Conservation (phyloP, 768 basidiomycete species). For the Exidia glandulosa region DNA sequence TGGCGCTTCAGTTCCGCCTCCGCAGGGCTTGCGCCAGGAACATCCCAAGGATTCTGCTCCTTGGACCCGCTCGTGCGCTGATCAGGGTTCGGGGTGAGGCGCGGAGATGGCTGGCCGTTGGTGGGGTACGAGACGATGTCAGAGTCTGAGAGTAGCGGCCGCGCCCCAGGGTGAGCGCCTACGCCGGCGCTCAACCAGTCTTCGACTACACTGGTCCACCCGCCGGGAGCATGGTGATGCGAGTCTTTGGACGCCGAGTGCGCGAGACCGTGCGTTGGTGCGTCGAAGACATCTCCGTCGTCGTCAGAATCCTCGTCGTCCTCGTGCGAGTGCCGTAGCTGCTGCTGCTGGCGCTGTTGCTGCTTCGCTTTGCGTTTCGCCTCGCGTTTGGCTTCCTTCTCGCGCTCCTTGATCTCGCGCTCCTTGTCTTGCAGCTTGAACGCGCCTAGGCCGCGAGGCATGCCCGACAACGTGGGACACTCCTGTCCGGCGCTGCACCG, state of each 20-base stretch:
- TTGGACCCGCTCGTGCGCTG: neutral
- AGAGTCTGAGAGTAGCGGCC: constrained; percentile 5
- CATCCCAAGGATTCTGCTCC: neutral
- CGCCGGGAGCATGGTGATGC: constrained; percentile 14
- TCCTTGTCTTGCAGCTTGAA: constrained; percentile 33
- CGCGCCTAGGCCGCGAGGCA: neutral
- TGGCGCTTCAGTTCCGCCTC: neutral
- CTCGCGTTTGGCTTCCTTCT: constrained; percentile 8
- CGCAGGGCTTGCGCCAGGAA: neutral
- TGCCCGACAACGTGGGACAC: constrained; percentile 71
- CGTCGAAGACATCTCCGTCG: neutral
- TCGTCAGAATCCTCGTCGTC: neutral
- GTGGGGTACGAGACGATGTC: neutral
- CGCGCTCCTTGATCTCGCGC: constrained; percentile 7
- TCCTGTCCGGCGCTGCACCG: constrained; percentile 55
- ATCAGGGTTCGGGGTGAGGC: neutral
- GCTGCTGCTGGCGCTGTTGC: no score
- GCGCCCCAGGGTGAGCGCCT: constrained; percentile 11
- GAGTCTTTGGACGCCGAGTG: constrained; percentile 22
- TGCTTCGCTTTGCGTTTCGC: constrained; percentile 32
- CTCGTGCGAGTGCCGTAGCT: no score
- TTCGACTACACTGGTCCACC: constrained; percentile 71
- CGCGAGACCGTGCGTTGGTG: constrained; percentile 15
- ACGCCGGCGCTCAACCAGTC: constrained; percentile 50
- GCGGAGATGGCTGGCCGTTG: neutral